Evolutionary conservation across 2,329 filamentous ascomycete species (phyloP).

Genomic region (Fonsecaea multimorphosa): DNA sequence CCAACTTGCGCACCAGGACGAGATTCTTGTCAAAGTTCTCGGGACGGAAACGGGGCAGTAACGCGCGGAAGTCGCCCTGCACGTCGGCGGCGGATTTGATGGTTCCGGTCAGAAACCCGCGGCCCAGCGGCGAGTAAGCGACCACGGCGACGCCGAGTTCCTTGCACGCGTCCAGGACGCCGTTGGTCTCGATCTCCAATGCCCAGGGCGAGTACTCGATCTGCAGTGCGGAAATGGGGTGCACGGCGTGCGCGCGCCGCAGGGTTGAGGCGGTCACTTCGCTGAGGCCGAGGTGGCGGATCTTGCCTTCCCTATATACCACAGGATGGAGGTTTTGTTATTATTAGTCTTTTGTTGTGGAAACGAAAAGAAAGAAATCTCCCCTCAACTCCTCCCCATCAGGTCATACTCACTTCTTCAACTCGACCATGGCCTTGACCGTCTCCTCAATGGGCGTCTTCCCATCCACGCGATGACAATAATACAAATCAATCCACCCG

Average conservation of each 20-base stretch:
- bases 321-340: no score
- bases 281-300: constrained; percentile 56
- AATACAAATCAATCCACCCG: constrained; percentile 51
- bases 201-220: constrained; percentile 57
- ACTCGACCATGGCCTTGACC: constrained; percentile 51
- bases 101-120: constrained; percentile 62
- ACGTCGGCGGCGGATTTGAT: constrained; percentile 62
- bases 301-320: constrained; percentile 57
- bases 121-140: constrained; percentile 74
- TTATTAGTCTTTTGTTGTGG: neutral
- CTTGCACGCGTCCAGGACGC: constrained; percentile 50
- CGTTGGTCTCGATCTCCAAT: constrained; percentile 53
- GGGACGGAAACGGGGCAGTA: constrained; percentile 65
- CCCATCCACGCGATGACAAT: constrained; percentile 53
- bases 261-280: constrained; percentile 56
- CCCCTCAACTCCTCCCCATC: no score
- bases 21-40: constrained; percentile 70
- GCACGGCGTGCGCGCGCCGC: constrained; percentile 53
- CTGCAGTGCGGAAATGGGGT: constrained; percentile 57
- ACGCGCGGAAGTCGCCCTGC: constrained; percentile 55
- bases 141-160: constrained; percentile 72
- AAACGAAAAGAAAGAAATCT: no score
- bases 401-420: constrained; percentile 52
- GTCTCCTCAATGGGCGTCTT: constrained; percentile 55
- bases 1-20: constrained; percentile 63